Evolutionary conservation across 2,329 filamentous ascomycete genomes (phyloP).

Genomic region (Berkeleyomyces rouxiae): DNA sequence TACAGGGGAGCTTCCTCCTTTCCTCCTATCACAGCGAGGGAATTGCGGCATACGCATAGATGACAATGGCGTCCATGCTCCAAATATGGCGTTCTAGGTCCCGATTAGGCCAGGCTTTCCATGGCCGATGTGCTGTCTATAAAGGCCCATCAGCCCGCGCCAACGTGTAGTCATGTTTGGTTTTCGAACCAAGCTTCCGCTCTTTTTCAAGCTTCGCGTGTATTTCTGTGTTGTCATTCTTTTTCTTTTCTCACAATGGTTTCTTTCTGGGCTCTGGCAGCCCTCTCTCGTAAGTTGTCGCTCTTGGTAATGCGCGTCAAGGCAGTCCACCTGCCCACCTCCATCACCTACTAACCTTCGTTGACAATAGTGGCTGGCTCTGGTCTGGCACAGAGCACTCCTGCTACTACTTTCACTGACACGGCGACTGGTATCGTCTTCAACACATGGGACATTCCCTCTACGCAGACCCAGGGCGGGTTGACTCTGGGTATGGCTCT

Average conservation of each 20-base stretch:
- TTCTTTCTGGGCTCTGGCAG: constrained; percentile 1
- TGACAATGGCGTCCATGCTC: not conserved
- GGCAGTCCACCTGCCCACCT: not conserved
- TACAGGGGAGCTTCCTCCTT: not conserved
- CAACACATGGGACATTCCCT: constrained; percentile 8
- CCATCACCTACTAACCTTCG: not conserved
- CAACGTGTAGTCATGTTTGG: not conserved
- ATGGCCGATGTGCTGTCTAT: not conserved
- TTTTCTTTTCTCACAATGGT: constrained; percentile 5
- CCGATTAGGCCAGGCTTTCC: not conserved
- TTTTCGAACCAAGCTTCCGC: constrained; percentile 1
- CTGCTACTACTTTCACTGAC: constrained; percentile 9
- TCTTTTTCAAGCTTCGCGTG: not conserved
- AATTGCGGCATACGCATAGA: not conserved
- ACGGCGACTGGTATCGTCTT: constrained; percentile 6
- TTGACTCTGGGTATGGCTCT: constrained; percentile 38
- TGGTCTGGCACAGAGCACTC: constrained; percentile 4
- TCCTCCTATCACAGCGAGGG: not conserved
- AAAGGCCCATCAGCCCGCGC: not conserved
- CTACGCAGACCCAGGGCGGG: not conserved
- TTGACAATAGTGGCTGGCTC: constrained; percentile 4
- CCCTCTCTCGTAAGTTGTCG: not conserved
- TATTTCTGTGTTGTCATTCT: constrained; percentile 3
- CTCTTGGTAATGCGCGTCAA: not conserved
- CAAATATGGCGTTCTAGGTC: not conserved